These are phyloP conservation scores for Moesziomyces parantarcticus DNA, from an alignment of 1,284 basidiomycete species.

Conservation along the genomic window DNA sequence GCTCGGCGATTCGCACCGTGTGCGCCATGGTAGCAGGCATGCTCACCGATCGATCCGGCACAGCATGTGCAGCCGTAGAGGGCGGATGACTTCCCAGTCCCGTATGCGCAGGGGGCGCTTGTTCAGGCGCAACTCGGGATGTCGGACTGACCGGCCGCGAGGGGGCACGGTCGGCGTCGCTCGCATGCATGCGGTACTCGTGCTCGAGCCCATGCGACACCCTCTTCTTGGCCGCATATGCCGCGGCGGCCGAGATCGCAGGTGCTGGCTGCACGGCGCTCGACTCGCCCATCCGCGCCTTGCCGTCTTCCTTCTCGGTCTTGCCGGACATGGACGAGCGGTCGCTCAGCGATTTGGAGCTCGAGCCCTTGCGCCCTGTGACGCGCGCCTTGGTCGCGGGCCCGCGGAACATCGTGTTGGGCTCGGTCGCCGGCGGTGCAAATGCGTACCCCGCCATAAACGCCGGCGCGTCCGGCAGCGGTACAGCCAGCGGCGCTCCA, in stretches of 20 bases:
- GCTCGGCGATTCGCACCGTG: constrained; percentile 34
- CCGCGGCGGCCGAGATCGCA: constrained; percentile 19
- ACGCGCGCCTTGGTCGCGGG: constrained; percentile 19
- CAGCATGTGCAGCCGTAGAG: background rate
- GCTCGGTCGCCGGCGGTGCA: constrained; percentile 12
- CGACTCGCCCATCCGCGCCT: background rate
- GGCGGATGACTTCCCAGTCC: constrained; percentile 2
- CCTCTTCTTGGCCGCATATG: constrained; percentile 23
- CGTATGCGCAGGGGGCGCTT: background rate
- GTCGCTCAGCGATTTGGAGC: constrained; percentile 20
- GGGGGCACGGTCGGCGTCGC: background rate
- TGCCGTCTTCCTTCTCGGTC: constrained; percentile 12
- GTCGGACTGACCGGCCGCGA: constrained; percentile 31
- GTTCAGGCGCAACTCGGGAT: background rate
- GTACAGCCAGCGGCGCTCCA: constrained; percentile 1
- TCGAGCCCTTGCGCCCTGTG: constrained; percentile 10
- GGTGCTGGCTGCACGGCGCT: background rate
- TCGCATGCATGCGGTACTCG: constrained; percentile 5
- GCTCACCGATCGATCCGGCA: constrained; percentile 23
- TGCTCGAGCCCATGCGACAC: constrained; percentile 29
- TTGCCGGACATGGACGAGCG: constrained; percentile 13
- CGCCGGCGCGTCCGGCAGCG: constrained; percentile 21
- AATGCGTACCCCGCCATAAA: constrained; percentile 26
- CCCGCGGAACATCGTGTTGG: constrained; percentile 9
- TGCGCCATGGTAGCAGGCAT: constrained; percentile 16